Evolutionary conservation across 2,329 filamentous ascomycete genomes (phyloP), one percentile per base, ranked within the genome.

Genomic region (Aspergillus vadensis): DNA sequence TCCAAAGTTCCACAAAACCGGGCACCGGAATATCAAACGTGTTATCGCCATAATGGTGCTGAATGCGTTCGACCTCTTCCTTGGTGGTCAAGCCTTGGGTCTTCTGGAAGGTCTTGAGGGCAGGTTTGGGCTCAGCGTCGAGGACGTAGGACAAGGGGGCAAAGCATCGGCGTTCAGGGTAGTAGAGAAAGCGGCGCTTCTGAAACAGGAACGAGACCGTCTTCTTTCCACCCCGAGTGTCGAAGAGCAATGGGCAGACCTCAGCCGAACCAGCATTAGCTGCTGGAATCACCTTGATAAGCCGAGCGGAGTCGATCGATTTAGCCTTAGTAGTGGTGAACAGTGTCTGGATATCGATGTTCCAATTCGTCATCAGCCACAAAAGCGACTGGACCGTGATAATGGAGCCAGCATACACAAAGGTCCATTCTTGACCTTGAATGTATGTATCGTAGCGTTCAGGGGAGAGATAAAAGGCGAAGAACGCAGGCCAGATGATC

Each of bases 331-430:
- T 88, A 1, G 93, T 87, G 12, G 91, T 98, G 77, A 98, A 97
- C 62, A 88, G 79, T 21, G 89, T 90, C 72, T 88, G 86, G 65
- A 98, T 81, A 73, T 93, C 88, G 75, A 99, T 92, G 73, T 91
- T 98, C 95, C 95, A 99, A 80, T 98, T 92, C 50, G 95, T 99
- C 81, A 91, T 94, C 63, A 99, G 85, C 94, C 95, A 99, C 69
- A 92, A 81, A 65, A 99, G 84, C 65, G 91, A 88, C 81, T 99
- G 96, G 59, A 90, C 72, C 10, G 93, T 97, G 75, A 96, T 83
- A 74, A 99, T 97, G 67, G 87, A 85, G 70, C 91, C 94, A 67
- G 90, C 86, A 88, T 91, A 99, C 64, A 99, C 91, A 75, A 97
- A 96, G 0, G 96, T 98, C 94, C 95, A 99, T 83, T 99, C 95